Evolutionary conservation across 495 filamentous ascomycete genomes (phyloP).

Genomic region (Cercophora sp.): DNA sequence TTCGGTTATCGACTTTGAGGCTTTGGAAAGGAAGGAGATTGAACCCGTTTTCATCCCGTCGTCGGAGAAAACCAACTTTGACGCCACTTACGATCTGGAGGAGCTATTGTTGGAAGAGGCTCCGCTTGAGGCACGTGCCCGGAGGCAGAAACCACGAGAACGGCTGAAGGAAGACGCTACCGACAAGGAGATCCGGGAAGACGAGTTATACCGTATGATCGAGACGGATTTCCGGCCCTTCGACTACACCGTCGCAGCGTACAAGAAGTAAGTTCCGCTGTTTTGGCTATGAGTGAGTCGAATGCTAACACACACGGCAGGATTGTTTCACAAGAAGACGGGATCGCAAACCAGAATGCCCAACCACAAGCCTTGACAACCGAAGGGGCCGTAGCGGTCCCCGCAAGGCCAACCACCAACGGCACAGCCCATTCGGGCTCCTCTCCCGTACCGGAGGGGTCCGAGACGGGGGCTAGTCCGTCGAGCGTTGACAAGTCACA

Average conservation of each 20-base stretch:
- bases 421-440: conserved; percentile 15
- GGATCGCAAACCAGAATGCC: conserved; percentile 16
- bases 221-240: conserved; percentile 94
- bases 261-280: conserved; percentile 47
- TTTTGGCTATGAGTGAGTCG: too few species aligned
- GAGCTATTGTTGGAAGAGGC: conserved; percentile 93
- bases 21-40: conserved; percentile 82
- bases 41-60: conserved; percentile 89
- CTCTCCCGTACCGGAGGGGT: conserved; percentile 18
- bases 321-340: conserved; percentile 3
- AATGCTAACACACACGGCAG: conserved; percentile 6
- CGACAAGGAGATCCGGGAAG: conserved; percentile 89
- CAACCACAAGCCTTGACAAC: conserved; percentile 41
- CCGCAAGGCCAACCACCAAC: conserved; percentile 23
- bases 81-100: conserved; percentile 96
- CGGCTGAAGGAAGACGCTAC: conserved; percentile 90
- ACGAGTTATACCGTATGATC: conserved; percentile 90
- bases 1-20: conserved; percentile 75
- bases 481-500: conserved; percentile 23
- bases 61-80: conserved; percentile 97
- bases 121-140: conserved; percentile 84
- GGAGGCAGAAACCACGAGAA: conserved; percentile 89
- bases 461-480: conserved; percentile 13
- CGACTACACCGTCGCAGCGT: conserved; percentile 80
- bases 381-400: conserved; percentile 32